Evolutionary conservation across 352 stramenopile species (phyloP), one percentile per base, ranked within the genome.

Genomic region (Globisporangium cederbergense): DNA sequence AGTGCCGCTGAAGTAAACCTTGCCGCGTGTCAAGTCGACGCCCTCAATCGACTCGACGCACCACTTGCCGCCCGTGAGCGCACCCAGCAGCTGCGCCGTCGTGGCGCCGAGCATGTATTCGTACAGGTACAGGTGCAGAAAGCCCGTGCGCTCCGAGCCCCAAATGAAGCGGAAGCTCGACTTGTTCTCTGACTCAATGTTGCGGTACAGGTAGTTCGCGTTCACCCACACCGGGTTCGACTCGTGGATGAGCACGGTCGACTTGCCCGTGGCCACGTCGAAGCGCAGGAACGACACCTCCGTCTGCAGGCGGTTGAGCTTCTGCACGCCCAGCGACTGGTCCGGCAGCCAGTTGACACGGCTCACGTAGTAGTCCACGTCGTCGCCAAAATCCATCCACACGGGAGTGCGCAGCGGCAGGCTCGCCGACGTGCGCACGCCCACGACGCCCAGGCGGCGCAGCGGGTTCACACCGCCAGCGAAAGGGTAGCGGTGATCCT

Each of bases 121-220:
- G 74, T 99, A 99, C 58, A 99, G 73, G 76, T 99, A 99, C 51
- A 99, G 71, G 62, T 98, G 96, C 79, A 93, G 96, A 68, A 89
- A 98, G n/a, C 96, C 96, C 32, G 78, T 88, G 47, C 94, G 76
- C 78, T 99, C 96, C 1, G 88, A 98, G 11, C 83, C 93, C 91
- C 97, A 99, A 42, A 98, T 78, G 72, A 99, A 98, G 18, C 90
- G 97, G 74, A 98, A 98, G 6, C 79, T 82, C 54, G 82, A 83
- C 58, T 94, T 84, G 65, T 67, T 81, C 65, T 86, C 75, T 7
- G 68, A 77, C 66, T 95, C 82, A 56, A 97, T 89, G 59, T 86
- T 93, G 49, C 93, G 81, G 62, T 97, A 96, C 32, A 98, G 75
- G 68, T 99, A 96, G 68, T 97, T 92, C 1, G 97, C 82, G 78